Conservation (phyloP, 129 eudicot species). For the Scalesia atractyloides region DNA sequence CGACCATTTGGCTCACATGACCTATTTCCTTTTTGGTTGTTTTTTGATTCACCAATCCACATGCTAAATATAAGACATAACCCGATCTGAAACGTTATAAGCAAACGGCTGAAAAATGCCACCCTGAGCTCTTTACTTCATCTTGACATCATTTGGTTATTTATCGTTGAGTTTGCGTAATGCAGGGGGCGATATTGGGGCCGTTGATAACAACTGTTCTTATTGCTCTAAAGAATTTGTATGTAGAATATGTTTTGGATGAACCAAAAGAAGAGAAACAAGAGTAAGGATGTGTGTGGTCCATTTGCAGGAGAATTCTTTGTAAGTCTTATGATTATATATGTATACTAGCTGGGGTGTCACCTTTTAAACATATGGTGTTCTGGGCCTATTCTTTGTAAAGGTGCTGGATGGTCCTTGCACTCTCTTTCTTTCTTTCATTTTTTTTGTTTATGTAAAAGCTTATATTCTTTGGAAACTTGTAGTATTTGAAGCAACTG, state of each 20-base stretch:
- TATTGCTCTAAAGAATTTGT: slow-evolving; percentile 87
- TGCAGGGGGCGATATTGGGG: slow-evolving; percentile 99
- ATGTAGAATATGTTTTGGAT: slow-evolving; percentile 77
- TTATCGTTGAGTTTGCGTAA: slow-evolving; percentile 16
- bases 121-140: not conserved
- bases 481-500: slow-evolving; percentile 15
- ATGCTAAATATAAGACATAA: not conserved
- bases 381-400: slow-evolving; percentile 13
- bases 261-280: slow-evolving; percentile 55
- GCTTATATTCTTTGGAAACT: slow-evolving; percentile 25
- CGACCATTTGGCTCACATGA: too few relatives aligned
- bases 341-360: not conserved
- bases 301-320: slow-evolving; percentile 10
- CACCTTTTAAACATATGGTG: not conserved
- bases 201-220: slow-evolving; percentile 93
- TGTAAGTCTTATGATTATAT: slow-evolving; percentile 6
- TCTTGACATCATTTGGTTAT: not conserved
- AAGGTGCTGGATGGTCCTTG: slow-evolving; percentile 20
- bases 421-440: not conserved
- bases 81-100: not conserved
- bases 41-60: not conserved
- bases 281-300: slow-evolving; percentile 26
- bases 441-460: slow-evolving; percentile 1
- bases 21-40: not conserved
- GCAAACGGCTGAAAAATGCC: not conserved